Evolutionary conservation across 129 eudicot genomes (phyloP), one percentile per base, ranked within the genome.

Genomic region (Gnaphalium uliginosum): DNA sequence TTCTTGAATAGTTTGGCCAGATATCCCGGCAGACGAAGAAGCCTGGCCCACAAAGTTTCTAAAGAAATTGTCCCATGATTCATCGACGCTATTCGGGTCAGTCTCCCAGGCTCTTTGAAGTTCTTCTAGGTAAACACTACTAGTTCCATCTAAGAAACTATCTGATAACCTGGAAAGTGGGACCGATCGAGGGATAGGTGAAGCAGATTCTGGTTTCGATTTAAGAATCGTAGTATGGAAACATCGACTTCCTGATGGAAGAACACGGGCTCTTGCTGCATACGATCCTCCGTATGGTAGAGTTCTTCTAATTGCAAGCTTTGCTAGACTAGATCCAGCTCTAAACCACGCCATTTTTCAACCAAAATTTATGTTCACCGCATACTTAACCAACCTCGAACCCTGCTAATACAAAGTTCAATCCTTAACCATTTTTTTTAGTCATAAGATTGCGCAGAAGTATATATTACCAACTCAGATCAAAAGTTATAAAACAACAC

Each of bases 71-170:
- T 94, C 96, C 99, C 99, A 94, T 24, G 99, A 94, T 50, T 91
- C 94, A 61, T 94, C 99, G 53, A 94, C 96, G 50, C 99, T 94
- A 9, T 78, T 80, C 0, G 97, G 99, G 81, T 94, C 96, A 26
- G 91, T 78, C 67, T 94, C 99, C 99, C 99, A 94, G 18, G 97
- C 90, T 69, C 99, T 82, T 75, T 94, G 99, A 32, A 94, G 96
- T 82, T 91, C 99, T 81, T 93, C 98, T 0, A 93, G 83, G 76
- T 93, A 93, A 21, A 93, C 97, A 72, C 98, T 93, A 59, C 97
- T 94, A 0, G 99, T 94, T 67, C 99, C 99, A 81, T 91, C 97
- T 66, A 94, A 79, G 85, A 94, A 94, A 71, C 92, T 94, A 37
- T 94, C 99, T 8, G 92, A 74, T 76, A 91, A 81, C 89, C 86